Conservation (phyloP, 2,329 filamentous ascomycete species). For the Paecilomyces sp. region DNA sequence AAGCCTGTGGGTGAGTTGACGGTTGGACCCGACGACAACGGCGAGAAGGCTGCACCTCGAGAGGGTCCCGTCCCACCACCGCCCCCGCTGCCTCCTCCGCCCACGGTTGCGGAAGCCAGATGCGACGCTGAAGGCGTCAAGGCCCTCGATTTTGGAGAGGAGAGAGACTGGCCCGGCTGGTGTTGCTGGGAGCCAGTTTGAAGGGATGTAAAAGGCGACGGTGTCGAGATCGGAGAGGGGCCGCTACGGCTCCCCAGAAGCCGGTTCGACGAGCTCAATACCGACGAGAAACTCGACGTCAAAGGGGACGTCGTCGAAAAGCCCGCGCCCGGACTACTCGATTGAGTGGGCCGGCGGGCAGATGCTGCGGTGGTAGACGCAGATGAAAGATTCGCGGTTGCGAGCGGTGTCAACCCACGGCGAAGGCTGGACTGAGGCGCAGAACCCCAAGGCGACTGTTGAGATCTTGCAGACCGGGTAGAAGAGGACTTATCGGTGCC, state of each 20-base stretch:
- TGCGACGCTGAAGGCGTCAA: slow-evolving; percentile 49
- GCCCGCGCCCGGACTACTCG: slow-evolving; percentile 43
- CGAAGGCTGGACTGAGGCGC: slow-evolving; percentile 49
- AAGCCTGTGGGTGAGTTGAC: slow-evolving; percentile 47
- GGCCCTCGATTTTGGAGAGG: slow-evolving; percentile 49
- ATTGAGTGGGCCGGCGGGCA: slow-evolving; percentile 38
- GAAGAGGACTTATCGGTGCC: slow-evolving; percentile 42
- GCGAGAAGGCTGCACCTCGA: slow-evolving; percentile 54
- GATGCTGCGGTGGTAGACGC: slow-evolving; percentile 34
- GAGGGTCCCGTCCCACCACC: slow-evolving; percentile 49
- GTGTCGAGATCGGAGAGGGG: slow-evolving; percentile 48
- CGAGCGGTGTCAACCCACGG: slow-evolving; percentile 52
- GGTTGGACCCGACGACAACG: slow-evolving; percentile 51
- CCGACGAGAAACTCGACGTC: slow-evolving; percentile 46
- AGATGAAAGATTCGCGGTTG: slow-evolving; percentile 43
- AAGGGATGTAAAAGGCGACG: slow-evolving; percentile 48
- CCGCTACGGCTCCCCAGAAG: slow-evolving; percentile 45
- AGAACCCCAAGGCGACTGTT: slow-evolving; percentile 53
- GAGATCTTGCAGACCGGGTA: slow-evolving; percentile 35
- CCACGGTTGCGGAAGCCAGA: slow-evolving; percentile 49
- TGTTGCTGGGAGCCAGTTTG: slow-evolving; percentile 49
- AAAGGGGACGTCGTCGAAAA: slow-evolving; percentile 44
- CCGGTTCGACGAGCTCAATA: slow-evolving; percentile 43
- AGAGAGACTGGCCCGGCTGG: slow-evolving; percentile 46
- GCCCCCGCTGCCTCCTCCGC: slow-evolving; percentile 43